phyloP scores from a whole-genome alignment of 345 rosid genomes.

The Eucalyptus dawsonii region DNA sequence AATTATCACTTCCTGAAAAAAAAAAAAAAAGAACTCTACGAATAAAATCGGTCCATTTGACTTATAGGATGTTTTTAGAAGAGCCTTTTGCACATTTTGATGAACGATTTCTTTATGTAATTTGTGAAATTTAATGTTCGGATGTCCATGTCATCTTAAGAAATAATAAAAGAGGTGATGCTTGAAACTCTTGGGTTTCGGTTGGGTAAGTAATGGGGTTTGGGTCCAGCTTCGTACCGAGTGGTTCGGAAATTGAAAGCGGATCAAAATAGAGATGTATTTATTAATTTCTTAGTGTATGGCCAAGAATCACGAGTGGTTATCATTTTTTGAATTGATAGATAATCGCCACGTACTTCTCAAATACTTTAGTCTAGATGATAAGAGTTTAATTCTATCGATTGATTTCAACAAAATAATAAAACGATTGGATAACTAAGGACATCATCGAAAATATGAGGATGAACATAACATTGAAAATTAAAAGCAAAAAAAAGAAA shows the following conservation, averaged over 20 bases:
- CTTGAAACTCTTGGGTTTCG: not conserved
- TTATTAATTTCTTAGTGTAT: not conserved
- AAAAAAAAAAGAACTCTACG: not conserved
- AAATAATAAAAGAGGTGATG: not conserved
- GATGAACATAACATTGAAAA: not conserved
- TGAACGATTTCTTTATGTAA: not conserved
- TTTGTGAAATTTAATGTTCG: fast-evolving
- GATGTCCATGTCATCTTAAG: not conserved
- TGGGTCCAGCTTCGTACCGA: not conserved
- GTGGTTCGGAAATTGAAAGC: not conserved
- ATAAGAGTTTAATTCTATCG: not conserved
- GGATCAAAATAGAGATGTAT: not conserved
- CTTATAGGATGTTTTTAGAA: not conserved
- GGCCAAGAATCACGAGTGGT: too few species aligned
- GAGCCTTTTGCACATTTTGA: not conserved
- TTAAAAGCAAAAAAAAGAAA: too few species aligned
- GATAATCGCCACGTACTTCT: not conserved
- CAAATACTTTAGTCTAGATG: not conserved
- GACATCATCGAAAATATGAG: not conserved
- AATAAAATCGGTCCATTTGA: not conserved
- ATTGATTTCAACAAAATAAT: not conserved
- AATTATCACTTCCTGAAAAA: not conserved
- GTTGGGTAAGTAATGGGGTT: not conserved
- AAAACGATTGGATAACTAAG: not conserved
- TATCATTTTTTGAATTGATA: not conserved